phyloP scores from a whole-genome alignment of 139 green algal species.

The Prasinococcaceae sp. region DNA sequence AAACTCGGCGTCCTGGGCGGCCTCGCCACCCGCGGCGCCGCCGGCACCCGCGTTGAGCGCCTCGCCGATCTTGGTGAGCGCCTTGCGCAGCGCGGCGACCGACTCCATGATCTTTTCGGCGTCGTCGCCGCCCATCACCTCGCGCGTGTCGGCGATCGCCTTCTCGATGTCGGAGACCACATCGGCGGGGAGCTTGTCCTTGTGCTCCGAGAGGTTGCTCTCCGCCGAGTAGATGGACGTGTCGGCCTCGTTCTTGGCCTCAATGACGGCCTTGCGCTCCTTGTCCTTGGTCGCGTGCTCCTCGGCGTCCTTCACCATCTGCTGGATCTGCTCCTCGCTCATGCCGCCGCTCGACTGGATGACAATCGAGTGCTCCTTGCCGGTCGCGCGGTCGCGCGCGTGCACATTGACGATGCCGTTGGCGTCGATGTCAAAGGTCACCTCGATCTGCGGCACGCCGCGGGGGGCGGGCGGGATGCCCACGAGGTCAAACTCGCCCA shows the following conservation, averaged over 20 bases:
- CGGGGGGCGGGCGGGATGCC: slow-evolving; percentile 87
- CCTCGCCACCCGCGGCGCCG: too few species aligned
- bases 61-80: slow-evolving; percentile 90
- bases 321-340: slow-evolving; percentile 78
- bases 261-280: slow-evolving; percentile 82
- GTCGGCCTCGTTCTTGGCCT: slow-evolving; percentile 87
- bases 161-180: slow-evolving; percentile 67
- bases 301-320: slow-evolving; percentile 89
- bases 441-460: slow-evolving; percentile 91
- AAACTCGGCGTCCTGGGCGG: too few species aligned
- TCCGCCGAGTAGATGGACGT: slow-evolving; percentile 60
- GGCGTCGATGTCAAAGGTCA: slow-evolving; percentile 94
- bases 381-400: slow-evolving; percentile 83
- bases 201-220: neutral
- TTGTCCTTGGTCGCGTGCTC: slow-evolving; percentile 66
- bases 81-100: slow-evolving; percentile 58
- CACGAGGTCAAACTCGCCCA: slow-evolving; percentile 93
- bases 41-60: slow-evolving; percentile 33
- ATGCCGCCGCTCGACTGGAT: slow-evolving; percentile 54
- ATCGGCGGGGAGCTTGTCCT: slow-evolving; percentile 46
- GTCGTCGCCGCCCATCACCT: slow-evolving; percentile 43
- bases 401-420: slow-evolving; percentile 61
- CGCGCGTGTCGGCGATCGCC: slow-evolving; percentile 48
- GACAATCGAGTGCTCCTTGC: slow-evolving; percentile 71
- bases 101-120: slow-evolving; percentile 41